phyloP scores from a whole-genome alignment of 2,329 filamentous ascomycete species.

The Rutstroemia sydowiana region DNA sequence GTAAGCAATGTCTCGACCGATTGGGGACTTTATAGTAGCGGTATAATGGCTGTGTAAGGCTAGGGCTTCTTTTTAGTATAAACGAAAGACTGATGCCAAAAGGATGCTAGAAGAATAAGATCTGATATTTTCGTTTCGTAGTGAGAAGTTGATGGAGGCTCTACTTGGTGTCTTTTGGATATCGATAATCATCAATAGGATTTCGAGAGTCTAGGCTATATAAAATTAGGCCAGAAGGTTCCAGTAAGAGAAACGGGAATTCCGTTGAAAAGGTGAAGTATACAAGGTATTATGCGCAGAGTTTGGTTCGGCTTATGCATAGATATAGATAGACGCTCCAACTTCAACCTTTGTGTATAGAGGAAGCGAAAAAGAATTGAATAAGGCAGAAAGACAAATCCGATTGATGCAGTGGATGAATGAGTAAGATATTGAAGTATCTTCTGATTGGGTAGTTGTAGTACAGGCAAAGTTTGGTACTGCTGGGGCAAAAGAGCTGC shows the following conservation, averaged over 20 bases:
- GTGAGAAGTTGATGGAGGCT: neutral
- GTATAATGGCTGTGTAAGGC: neutral
- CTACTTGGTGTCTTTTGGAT: neutral
- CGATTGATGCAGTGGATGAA: slow-evolving; percentile 5
- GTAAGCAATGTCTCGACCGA: neutral
- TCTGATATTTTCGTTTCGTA: neutral
- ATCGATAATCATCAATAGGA: neutral
- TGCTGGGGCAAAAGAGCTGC: neutral
- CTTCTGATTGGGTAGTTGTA: slow-evolving; percentile 5
- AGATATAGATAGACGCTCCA: neutral
- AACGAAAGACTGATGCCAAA: neutral
- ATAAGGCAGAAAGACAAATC: neutral
- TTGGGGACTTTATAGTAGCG: neutral
- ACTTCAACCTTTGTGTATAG: slow-evolving; percentile 5
- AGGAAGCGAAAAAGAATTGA: neutral
- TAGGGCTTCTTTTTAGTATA: neutral
- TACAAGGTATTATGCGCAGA: neutral
- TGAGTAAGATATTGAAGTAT: slow-evolving; percentile 3
- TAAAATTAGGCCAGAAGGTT: neutral
- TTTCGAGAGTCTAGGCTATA: neutral
- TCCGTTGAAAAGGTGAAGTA: neutral
- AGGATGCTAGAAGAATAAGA: neutral
- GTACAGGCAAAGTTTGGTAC: slow-evolving; percentile 7
- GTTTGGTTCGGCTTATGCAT: neutral
- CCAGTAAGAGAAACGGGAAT: neutral